Evolutionary conservation across 31 red algal species (phyloP).

Genomic region (Odonthalia washingtoniensis): DNA sequence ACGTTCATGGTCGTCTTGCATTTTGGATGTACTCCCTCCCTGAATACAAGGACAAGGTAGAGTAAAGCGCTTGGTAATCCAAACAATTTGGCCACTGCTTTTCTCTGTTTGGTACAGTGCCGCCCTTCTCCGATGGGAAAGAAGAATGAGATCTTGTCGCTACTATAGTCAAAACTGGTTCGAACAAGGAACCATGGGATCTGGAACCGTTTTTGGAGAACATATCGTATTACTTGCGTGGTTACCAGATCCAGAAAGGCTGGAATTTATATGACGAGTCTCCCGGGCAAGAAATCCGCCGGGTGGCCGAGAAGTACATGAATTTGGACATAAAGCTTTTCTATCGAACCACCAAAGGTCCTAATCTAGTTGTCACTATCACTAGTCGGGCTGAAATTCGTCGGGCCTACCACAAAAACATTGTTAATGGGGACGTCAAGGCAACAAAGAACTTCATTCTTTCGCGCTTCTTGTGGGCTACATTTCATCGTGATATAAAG

Average conservation of each 20-base stretch:
- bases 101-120: neutral
- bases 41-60: constrained; percentile 41
- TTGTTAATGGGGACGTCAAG: neutral
- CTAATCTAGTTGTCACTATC: neutral
- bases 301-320: neutral
- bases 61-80: too few species aligned
- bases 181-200: too few species aligned
- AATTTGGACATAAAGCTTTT: neutral
- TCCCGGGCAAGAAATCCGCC: neutral
- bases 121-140: neutral
- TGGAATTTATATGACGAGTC: neutral
- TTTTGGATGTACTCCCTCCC: constrained; percentile 6
- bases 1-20: constrained; percentile 1
- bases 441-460: neutral
- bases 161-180: too few species aligned
- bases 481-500: neutral
- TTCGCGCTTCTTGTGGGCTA: neutral
- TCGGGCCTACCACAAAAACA: neutral
- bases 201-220: neutral
- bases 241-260: neutral
- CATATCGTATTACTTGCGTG: too few species aligned
- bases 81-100: neutral
- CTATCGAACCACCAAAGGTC: neutral
- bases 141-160: constrained; percentile 1
- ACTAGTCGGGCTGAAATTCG: neutral